Evolutionary conservation across 2,329 filamentous ascomycete species (phyloP).

Genomic region (Botryotinia calthae): DNA sequence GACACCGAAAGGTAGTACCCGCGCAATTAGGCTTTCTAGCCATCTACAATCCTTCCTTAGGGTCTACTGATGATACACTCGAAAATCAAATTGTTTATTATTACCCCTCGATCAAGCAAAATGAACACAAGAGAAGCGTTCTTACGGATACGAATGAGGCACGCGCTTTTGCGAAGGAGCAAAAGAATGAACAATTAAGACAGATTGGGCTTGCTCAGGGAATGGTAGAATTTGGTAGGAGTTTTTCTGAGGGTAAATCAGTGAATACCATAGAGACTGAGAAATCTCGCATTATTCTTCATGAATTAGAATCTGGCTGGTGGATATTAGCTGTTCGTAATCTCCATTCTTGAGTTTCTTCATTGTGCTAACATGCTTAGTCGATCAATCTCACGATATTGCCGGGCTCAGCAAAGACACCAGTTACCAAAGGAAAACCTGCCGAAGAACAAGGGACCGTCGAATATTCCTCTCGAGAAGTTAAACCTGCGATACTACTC

Average conservation of each 20-base stretch:
- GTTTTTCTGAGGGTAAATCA: conserved; percentile 73
- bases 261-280: conserved; percentile 90
- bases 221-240: conserved; percentile 89
- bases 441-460: conserved; percentile 39
- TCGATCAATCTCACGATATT: conserved; percentile 77
- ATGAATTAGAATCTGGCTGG: conserved; percentile 88
- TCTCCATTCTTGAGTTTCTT: not conserved
- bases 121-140: conserved; percentile 13
- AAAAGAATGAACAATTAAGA: conserved; percentile 80
- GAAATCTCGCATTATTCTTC: conserved; percentile 77
- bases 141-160: conserved; percentile 26
- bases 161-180: conserved; percentile 49
- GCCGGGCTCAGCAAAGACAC: conserved; percentile 54
- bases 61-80: conserved; percentile 57
- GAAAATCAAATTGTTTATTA: conserved; percentile 91
- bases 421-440: conserved; percentile 35
- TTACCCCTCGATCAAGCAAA: conserved; percentile 38
- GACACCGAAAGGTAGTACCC: conserved; percentile 46
- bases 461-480: conserved; percentile 87
- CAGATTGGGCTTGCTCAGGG: conserved; percentile 96
- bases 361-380: conserved; percentile 43
- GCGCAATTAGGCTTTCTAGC: conserved; percentile 87
- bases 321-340: conserved; percentile 87
- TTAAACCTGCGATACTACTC: conserved; percentile 77
- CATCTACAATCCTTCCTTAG: conserved; percentile 89